These are phyloP conservation scores for Carex cristatella DNA, from an alignment of 176 grass and related monocot genomes.

Conservation along the genomic window DNA sequence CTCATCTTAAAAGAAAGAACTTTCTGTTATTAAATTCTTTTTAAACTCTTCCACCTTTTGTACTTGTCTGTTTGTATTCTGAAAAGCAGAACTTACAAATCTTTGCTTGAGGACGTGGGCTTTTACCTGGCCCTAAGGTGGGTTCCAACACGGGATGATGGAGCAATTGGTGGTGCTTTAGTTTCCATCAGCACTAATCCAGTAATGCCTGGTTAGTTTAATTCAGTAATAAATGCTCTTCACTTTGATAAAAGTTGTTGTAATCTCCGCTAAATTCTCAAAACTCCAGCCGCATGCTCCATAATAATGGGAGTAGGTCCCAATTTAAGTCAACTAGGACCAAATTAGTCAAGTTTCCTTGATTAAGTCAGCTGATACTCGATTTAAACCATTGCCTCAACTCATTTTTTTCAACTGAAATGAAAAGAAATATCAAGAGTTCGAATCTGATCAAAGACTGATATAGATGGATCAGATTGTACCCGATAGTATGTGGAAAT, in stretches of 20 bases:
- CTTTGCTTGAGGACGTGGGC: conserved; percentile 73
- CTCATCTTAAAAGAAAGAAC: neutral
- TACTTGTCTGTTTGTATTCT: conserved; percentile 27
- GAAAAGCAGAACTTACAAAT: conserved; percentile 65
- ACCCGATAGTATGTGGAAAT: neutral
- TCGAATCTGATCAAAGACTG: neutral
- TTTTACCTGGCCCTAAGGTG: conserved; percentile 67
- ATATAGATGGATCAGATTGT: neutral
- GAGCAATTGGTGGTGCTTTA: conserved; percentile 56
- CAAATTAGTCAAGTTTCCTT: neutral
- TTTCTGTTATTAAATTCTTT: neutral
- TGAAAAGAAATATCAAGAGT: neutral
- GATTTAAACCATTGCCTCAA: neutral
- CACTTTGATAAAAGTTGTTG: neutral
- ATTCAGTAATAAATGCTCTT: neutral
- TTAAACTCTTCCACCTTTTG: neutral
- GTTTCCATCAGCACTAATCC: conserved; percentile 47
- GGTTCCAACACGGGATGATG: conserved; percentile 84
- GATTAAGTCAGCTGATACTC: neutral
- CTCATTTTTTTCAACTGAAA: neutral
- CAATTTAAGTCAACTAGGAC: neutral
- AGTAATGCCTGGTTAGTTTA: conserved; percentile 80
- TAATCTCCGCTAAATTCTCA: neutral
- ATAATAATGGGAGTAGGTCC: neutral
- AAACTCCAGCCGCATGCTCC: neutral